phyloP scores from a whole-genome alignment of 495 filamentous ascomycete species.

The Beverwykella pulmonaria region DNA sequence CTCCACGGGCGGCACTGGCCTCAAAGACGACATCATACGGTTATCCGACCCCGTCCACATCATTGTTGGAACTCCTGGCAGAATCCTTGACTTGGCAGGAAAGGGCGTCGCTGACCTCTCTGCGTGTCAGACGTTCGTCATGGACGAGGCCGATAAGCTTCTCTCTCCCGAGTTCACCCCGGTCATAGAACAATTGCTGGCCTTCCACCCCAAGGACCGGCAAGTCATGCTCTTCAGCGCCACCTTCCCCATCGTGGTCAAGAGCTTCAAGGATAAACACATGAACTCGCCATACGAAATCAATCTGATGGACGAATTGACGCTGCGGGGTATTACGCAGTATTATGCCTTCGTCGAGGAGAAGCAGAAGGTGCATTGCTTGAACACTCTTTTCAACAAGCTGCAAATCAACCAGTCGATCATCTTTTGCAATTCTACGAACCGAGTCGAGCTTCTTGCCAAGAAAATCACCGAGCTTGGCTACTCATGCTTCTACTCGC shows the following conservation, averaged over 20 bases:
- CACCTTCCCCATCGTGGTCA: slow-evolving; percentile 93
- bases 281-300: slow-evolving; percentile 96
- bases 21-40: slow-evolving; percentile 97
- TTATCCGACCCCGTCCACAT: slow-evolving; percentile 93
- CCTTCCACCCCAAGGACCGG: slow-evolving; percentile 91
- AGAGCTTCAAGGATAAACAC: slow-evolving; percentile 97
- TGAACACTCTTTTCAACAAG: slow-evolving; percentile 98
- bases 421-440: slow-evolving; percentile 99
- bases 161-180: slow-evolving; percentile 95
- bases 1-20: slow-evolving; percentile 88
- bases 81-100: slow-evolving; percentile 91
- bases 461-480: slow-evolving; percentile 99
- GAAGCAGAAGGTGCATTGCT: slow-evolving; percentile 98
- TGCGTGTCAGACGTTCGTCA: slow-evolving; percentile 94
- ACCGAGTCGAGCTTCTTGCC: slow-evolving; percentile 92
- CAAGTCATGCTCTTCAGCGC: slow-evolving; percentile 99
- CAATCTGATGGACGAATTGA: slow-evolving; percentile 99
- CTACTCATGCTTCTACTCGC: slow-evolving; percentile 99
- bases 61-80: slow-evolving; percentile 93
- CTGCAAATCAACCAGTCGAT: slow-evolving; percentile 99
- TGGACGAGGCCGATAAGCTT: slow-evolving; percentile 98
- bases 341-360: slow-evolving; percentile 99
- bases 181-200: slow-evolving; percentile 90
- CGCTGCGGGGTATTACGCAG: slow-evolving; percentile 94
- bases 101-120: slow-evolving; percentile 96